Percentiles rank a stretch among this genome's conserved stretches.
Conservation (phyloP, 2,329 filamentous ascomycete species). For the Trichoderma aggressivum region DNA sequence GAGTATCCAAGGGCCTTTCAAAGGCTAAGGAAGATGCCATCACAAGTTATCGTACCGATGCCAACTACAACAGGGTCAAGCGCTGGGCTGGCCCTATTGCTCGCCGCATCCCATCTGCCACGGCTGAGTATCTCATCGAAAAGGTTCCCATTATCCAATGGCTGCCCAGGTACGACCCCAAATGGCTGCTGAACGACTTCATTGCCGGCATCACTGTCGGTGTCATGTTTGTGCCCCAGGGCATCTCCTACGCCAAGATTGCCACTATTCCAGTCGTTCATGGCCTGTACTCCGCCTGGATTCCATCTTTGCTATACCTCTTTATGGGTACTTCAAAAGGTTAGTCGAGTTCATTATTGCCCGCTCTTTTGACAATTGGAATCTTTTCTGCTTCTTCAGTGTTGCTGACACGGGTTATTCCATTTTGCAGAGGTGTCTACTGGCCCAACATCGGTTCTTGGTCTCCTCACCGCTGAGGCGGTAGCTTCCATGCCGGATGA, state of each 20-base stretch:
- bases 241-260: slow-evolving; percentile 60
- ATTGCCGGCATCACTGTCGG: slow-evolving; percentile 61
- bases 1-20: slow-evolving; percentile 10
- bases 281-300: slow-evolving; percentile 58
- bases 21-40: slow-evolving; percentile 22
- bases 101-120: slow-evolving; percentile 46
- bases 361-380: not conserved
- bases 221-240: slow-evolving; percentile 59
- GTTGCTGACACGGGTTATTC: not conserved
- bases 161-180: slow-evolving; percentile 58
- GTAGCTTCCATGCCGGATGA: slow-evolving; percentile 52
- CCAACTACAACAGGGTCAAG: slow-evolving; percentile 27
- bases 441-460: slow-evolving; percentile 62
- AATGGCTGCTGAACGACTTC: slow-evolving; percentile 60
- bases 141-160: slow-evolving; percentile 62
- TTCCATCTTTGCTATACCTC: slow-evolving; percentile 55
- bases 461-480: slow-evolving; percentile 60
- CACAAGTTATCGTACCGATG: slow-evolving; percentile 26
- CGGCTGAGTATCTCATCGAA: slow-evolving; percentile 54
- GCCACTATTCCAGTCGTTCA: slow-evolving; percentile 59
- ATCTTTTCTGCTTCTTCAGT: not conserved
- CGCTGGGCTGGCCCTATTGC: slow-evolving; percentile 26
- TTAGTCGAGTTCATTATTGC: slow-evolving; percentile 24
- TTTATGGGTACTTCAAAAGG: slow-evolving; percentile 62
- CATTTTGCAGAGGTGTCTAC: slow-evolving; percentile 51